phyloP scores from a whole-genome alignment of 208 protist genomes.

The Trypanosoma avium region DNA sequence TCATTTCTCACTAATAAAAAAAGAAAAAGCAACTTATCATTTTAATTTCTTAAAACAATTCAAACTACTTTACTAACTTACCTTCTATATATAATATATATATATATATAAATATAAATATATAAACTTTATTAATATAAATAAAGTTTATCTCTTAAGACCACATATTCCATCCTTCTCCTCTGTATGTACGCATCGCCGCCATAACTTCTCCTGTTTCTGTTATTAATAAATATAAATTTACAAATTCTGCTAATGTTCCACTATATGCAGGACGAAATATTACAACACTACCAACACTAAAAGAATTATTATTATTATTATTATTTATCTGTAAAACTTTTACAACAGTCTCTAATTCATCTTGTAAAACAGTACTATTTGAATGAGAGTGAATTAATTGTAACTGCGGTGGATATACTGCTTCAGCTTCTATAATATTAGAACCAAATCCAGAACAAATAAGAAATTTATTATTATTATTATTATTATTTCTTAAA shows the following conservation, averaged over 20 bases:
- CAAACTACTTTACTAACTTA: too few relatives aligned
- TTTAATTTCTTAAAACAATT: too few relatives aligned
- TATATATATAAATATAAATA: too few relatives aligned
- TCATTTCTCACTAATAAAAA: conserved; percentile 21
- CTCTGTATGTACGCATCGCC: conserved; percentile 19
- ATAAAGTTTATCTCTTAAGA: too few relatives aligned
- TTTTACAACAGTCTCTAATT: conserved; percentile 9
- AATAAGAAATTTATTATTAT: neutral
- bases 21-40: conserved; percentile 21
- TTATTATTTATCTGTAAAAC: neutral
- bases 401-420: conserved; percentile 19
- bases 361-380: neutral
- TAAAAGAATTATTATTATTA: neutral
- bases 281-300: conserved; percentile 12
- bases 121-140: too few relatives aligned
- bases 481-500: conserved; percentile 2
- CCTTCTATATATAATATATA: too few relatives aligned
- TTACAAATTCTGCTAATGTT: conserved; percentile 17
- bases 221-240: conserved; percentile 9
- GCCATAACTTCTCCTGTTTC: conserved; percentile 5
- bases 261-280: conserved; percentile 17
- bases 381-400: too few relatives aligned
- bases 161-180: conserved; percentile 26
- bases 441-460: conserved; percentile 20
- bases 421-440: neutral